Percentiles rank a stretch among this genome's conserved stretches.
These are phyloP conservation scores for Inga laurina DNA, from an alignment of 306 rosid genomes.

Conservation along the genomic window DNA sequence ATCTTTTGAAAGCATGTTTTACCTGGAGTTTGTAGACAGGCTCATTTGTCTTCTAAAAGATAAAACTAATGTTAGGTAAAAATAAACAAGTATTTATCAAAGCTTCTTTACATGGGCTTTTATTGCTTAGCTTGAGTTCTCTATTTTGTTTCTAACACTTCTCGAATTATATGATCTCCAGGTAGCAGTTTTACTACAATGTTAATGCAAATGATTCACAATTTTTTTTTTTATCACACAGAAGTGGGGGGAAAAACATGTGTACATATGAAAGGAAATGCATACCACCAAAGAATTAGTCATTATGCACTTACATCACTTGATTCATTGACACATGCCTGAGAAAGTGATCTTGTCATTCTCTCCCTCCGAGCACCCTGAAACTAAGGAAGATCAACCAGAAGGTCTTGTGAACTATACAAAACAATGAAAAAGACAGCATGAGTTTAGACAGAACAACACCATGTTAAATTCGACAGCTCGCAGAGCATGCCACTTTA, in stretches of 20 bases:
- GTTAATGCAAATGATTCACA: neutral
- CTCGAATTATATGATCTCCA: neutral
- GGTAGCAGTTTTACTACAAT: neutral
- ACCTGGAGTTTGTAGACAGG: neutral
- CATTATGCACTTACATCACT: constrained; percentile 40
- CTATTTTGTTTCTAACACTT: neutral
- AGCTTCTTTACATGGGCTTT: neutral
- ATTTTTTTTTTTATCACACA: neutral
- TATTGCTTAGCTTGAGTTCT: constrained; percentile 4
- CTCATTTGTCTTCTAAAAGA: constrained; percentile 4
- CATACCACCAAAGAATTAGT: constrained; percentile 1
- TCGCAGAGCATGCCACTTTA: neutral
- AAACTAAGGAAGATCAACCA: constrained; percentile 87
- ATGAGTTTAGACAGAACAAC: neutral
- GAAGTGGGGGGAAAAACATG: neutral
- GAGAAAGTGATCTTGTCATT: constrained; percentile 35
- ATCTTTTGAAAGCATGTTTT: neutral
- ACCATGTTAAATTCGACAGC: neutral
- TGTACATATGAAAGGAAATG: neutral
- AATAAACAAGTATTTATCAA: neutral
- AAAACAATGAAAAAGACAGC: neutral
- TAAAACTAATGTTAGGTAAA: neutral
- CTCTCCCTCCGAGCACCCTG: constrained; percentile 73
- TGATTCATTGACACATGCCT: constrained; percentile 43
- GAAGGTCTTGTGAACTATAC: constrained; percentile 67